Percentiles rank a stretch among this genome's conserved stretches.
These are phyloP conservation scores for Aspergillus indologenus DNA, from an alignment of 495 filamentous ascomycete species.

Conservation along the genomic window DNA sequence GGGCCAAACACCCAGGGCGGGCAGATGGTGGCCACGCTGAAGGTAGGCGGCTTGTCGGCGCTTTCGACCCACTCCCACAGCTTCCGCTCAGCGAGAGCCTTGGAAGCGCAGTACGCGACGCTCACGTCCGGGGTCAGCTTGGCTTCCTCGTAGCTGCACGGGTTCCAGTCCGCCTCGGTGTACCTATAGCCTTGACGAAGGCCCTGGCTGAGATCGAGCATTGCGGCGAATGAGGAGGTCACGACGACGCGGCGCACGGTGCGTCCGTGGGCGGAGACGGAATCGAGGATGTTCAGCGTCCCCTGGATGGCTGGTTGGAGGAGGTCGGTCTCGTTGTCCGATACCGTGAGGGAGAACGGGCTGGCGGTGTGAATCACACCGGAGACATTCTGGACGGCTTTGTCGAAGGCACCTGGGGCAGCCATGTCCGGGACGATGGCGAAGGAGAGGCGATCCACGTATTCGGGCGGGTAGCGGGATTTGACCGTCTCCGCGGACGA, in stretches of 20 bases:
- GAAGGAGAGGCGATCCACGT: constrained; percentile 37
- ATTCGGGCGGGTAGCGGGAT: background rate
- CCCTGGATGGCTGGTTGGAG: constrained; percentile 36
- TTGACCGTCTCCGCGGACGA: background rate
- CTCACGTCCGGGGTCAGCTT: constrained; percentile 10
- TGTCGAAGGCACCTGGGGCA: constrained; percentile 40
- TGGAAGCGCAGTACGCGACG: background rate
- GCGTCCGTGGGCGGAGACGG: constrained; percentile 43
- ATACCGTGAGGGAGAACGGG: constrained; percentile 39
- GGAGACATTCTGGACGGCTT: constrained; percentile 37
- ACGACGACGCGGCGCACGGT: constrained; percentile 52
- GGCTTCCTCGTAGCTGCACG: constrained; percentile 62
- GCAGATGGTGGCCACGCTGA: constrained; percentile 3
- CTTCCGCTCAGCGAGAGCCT: background rate
- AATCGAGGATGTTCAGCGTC: constrained; percentile 45
- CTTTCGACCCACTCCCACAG: background rate
- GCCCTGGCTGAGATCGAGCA: constrained; percentile 46
- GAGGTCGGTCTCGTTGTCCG: constrained; percentile 34
- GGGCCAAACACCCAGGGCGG: constrained; percentile 5
- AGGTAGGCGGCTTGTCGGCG: background rate
- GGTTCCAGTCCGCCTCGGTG: constrained; percentile 71
- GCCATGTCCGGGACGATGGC: constrained; percentile 47
- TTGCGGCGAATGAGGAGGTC: constrained; percentile 74
- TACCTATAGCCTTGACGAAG: constrained; percentile 46
- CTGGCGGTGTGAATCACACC: constrained; percentile 52